Conservation (phyloP, 129 eudicot species). For the Lonicera japonica region DNA sequence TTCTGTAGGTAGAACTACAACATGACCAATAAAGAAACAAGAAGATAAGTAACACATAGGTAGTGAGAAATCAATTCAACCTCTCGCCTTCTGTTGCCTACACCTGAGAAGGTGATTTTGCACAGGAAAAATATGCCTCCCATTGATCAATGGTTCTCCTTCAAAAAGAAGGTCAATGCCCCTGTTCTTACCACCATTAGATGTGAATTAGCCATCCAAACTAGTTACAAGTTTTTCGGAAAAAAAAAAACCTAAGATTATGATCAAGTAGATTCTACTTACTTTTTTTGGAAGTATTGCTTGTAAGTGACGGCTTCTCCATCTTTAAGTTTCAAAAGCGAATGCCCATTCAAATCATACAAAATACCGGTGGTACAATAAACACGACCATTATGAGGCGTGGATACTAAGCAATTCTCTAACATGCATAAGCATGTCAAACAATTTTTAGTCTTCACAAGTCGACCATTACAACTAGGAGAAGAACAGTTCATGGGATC, state of each 20-base stretch:
- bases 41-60: neutral
- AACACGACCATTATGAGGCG: slow-evolving; percentile 71
- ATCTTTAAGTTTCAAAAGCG: slow-evolving; percentile 23
- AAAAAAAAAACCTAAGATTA: too few species aligned
- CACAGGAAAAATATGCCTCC: slow-evolving; percentile 42
- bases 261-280: slow-evolving; percentile 17
- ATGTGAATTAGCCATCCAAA: neutral
- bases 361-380: slow-evolving; percentile 49
- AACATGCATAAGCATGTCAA: slow-evolving; percentile 41
- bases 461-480: slow-evolving; percentile 22
- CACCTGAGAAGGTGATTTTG: slow-evolving; percentile 50
- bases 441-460: slow-evolving; percentile 40
- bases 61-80: slow-evolving; percentile 23
- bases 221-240: too few species aligned
- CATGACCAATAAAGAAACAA: too few species aligned
- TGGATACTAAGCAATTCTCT: slow-evolving; percentile 58
- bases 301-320: slow-evolving; percentile 42
- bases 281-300: slow-evolving; percentile 44
- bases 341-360: slow-evolving; percentile 37
- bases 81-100: slow-evolving; percentile 43
- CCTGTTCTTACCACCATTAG: slow-evolving; percentile 23
- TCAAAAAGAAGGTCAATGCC: slow-evolving; percentile 33
- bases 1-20: too few species aligned
- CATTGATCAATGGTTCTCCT: slow-evolving; percentile 43
- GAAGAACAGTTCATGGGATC: slow-evolving; percentile 10